Conservation (phyloP, 495 filamentous ascomycete species). For the Aspergillus bridgeri region DNA sequence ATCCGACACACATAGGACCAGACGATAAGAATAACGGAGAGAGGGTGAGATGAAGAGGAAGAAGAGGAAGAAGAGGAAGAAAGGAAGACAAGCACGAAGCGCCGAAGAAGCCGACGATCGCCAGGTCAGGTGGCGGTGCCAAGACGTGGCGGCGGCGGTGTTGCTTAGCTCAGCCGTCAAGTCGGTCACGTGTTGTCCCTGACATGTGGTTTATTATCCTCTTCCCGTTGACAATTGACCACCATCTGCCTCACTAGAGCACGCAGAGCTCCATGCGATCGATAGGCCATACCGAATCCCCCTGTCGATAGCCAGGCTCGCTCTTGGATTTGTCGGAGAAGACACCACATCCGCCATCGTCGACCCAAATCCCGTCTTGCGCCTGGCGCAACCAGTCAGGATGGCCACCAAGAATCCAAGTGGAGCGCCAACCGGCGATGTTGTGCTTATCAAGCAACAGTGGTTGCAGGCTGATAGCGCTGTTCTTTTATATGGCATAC, state of each 20-base stretch:
- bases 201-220: too few relatives aligned
- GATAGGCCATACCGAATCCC: background rate
- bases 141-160: background rate
- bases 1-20: background rate
- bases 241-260: too few relatives aligned
- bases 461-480: constrained; percentile 2
- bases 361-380: background rate
- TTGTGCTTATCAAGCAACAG: constrained; percentile 17
- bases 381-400: background rate
- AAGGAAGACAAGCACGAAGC: too few relatives aligned
- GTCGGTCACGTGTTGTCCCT: background rate
- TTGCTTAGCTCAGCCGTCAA: constrained; percentile 19
- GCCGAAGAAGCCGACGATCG: constrained; percentile 19
- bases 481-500: background rate
- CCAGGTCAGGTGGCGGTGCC: constrained; percentile 12
- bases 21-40: constrained; percentile 10
- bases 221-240: too few relatives aligned
- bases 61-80: constrained; percentile 5
- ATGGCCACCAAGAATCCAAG: constrained; percentile 1
- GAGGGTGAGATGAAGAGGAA: constrained; percentile 10
- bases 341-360: background rate
- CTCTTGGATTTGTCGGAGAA: constrained; percentile 13
- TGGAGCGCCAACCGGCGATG: constrained; percentile 3
- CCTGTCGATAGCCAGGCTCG: background rate
- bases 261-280: constrained; percentile 6